Evolutionary conservation across 768 basidiomycete species (phyloP).

Genomic region (Boletus insuetus): DNA sequence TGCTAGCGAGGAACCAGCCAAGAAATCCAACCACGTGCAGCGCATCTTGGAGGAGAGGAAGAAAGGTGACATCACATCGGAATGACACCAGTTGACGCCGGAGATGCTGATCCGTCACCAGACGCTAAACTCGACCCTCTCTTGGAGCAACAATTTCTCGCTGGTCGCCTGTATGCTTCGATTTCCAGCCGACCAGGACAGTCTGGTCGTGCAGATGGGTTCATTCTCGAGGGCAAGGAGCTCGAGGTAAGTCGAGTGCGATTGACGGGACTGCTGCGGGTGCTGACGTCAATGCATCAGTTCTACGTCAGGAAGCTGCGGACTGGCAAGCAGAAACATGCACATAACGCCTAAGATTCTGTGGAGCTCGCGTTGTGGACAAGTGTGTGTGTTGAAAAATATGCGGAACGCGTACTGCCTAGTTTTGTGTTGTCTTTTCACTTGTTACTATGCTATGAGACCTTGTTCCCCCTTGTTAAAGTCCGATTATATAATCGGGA

Average conservation of each 20-base stretch:
- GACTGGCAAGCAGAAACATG: conserved; percentile 95
- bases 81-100: neutral
- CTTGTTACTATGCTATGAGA: no score
- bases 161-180: conserved; percentile 92
- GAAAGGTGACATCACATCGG: conserved; percentile 60
- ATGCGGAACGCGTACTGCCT: neutral
- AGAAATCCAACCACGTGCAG: conserved; percentile 88
- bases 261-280: neutral
- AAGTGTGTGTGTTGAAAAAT: no score
- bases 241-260: conserved; percentile 66
- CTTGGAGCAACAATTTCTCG: conserved; percentile 86
- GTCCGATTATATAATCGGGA: conserved; percentile 22
- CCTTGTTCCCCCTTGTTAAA: neutral
- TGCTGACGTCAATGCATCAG: conserved; percentile 41
- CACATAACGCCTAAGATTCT: conserved; percentile 41
- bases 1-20: conserved; percentile 55
- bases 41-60: conserved; percentile 86
- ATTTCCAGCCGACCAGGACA: conserved; percentile 97
- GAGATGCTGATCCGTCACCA: conserved; percentile 31
- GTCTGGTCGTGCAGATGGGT: conserved; percentile 94
- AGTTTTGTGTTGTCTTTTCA: neutral
- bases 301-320: conserved; percentile 95
- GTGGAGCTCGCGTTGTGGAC: neutral
- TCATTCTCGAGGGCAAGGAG: conserved; percentile 97
- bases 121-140: conserved; percentile 90